Conservation (phyloP, 306 rosid genomes). For the Malus asiatica region DNA sequence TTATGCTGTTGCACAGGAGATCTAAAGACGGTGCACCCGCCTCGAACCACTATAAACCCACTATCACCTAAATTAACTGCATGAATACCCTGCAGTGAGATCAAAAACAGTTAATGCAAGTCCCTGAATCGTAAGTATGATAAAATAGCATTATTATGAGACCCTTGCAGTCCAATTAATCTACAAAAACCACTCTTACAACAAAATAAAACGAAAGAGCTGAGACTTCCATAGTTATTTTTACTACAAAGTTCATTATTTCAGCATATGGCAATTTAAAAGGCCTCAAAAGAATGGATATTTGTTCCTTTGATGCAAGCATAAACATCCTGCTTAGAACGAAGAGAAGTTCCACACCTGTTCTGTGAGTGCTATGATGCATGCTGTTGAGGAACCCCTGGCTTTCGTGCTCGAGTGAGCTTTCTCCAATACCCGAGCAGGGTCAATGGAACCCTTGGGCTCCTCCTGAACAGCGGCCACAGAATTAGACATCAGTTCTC, state of each 20-base stretch:
- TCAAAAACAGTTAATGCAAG: constrained; percentile 15
- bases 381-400: constrained; percentile 91
- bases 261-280: background rate
- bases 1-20: constrained; percentile 98
- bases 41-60: constrained; percentile 92
- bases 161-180: background rate
- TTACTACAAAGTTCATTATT: background rate
- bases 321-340: background rate
- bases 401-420: constrained; percentile 93
- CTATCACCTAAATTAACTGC: constrained; percentile 98
- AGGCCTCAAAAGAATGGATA: background rate
- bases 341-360: constrained; percentile 41
- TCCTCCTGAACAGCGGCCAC: constrained; percentile 79
- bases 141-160: background rate
- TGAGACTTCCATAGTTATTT: background rate
- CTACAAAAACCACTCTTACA: background rate
- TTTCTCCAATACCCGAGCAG: constrained; percentile 88
- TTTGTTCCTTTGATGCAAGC: background rate
- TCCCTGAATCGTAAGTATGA: background rate
- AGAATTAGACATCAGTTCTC: constrained; percentile 92
- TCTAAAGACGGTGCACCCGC: constrained; percentile 81
- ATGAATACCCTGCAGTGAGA: constrained; percentile 61
- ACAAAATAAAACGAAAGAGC: background rate
- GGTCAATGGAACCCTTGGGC: constrained; percentile 92
- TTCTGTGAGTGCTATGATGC: constrained; percentile 87